Base-by-base conservation (phyloP, 345 rosid species). In the Orychophragmus violaceus region DNA sequence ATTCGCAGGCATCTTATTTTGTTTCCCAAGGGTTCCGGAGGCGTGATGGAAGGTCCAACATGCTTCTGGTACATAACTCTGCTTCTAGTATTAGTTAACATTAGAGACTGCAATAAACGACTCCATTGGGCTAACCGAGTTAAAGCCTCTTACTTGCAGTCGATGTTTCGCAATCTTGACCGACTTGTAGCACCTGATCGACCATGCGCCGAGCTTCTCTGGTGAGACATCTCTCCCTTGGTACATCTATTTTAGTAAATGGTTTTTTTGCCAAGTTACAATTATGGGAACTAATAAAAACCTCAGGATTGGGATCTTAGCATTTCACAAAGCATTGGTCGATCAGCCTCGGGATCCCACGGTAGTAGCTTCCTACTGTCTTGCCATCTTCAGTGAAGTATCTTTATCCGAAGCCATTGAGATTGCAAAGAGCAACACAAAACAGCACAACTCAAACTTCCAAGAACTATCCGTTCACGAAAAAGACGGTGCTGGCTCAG, bases 151-250 rank as follows among this genome's bases (percentile, higher is more conserved):
- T 55, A 35, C 25, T 49, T 77, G 75, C 78, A 83, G 87, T 73
- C 77, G 0, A 75, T 81, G 37, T 79, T 83, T 78, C 76, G 71
- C 36, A 79, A 75, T 78, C 71, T 83, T 68, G 88, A 83, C 66
- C 78, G 74, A 49, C 83, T 79, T 58, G 74, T 87, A 54, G 95
- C 89, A 53, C 91, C 95, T 60, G 84, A 87, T 74, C 80, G 83
- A 33, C 91, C 95, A 67, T 87, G 91, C 55, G 78, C 81, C 41
- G 76, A 80, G 74, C 80, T 76, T 70, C 71, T 87, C 70, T 87
- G 95, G 91, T 87, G 69, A 75, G 79, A 46, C 28, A 13, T 12
- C 29, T 25, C 52, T 61, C 18, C 8, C 11, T 14, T 59, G 49
- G 21, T 37, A 6, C 49, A 61, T 59, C 8, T 59, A 18, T 44